Conservation (phyloP, 2,329 filamentous ascomycete species). For the Sporothrix variecibatus region DNA sequence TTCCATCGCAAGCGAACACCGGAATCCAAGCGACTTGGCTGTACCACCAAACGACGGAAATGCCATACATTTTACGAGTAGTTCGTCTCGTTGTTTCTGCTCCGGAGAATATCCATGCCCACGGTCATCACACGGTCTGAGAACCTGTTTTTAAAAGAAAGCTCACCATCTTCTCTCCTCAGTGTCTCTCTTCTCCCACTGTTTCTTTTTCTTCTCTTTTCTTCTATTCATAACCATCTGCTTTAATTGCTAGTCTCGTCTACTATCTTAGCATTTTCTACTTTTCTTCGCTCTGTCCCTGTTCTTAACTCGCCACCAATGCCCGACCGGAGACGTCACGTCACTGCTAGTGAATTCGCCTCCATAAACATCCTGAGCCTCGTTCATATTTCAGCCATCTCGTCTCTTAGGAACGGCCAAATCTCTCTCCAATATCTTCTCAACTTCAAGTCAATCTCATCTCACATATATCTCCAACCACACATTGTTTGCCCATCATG, state of each 20-base stretch:
- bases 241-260: background rate
- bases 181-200: background rate
- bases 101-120: background rate
- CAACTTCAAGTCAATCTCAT: background rate
- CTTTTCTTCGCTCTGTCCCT: background rate
- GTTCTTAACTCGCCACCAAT: background rate
- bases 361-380: background rate
- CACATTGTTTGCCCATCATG: background rate
- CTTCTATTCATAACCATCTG: background rate
- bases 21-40: slow-evolving; percentile 14
- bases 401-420: background rate
- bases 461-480: background rate
- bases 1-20: slow-evolving; percentile 1
- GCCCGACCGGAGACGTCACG: background rate
- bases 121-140: background rate
- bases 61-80: background rate
- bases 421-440: background rate
- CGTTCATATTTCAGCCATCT: background rate
- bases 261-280: background rate
- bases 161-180: background rate
- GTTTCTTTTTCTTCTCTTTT: background rate
- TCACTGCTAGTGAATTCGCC: background rate
- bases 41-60: slow-evolving; percentile 5
- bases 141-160: background rate
- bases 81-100: background rate